These are phyloP conservation scores for Fusarium pseudoanthophilum DNA, from an alignment of 2,329 filamentous ascomycete genomes.

Conservation along the genomic window DNA sequence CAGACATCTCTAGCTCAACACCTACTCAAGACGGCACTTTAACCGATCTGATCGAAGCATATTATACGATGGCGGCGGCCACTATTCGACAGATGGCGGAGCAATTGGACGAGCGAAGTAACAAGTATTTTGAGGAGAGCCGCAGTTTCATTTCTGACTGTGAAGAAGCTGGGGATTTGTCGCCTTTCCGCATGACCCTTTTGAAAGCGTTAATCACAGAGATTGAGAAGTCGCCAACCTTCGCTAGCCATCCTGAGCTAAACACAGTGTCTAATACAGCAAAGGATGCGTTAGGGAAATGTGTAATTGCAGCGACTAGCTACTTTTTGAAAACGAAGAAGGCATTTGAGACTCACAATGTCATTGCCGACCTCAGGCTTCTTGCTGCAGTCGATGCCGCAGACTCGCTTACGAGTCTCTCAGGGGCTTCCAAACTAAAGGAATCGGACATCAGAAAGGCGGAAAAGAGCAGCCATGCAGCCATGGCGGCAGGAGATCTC, in stretches of 20 bases:
- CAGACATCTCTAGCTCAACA: slow-evolving; percentile 41
- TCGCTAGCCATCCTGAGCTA: slow-evolving; percentile 40
- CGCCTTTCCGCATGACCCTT: slow-evolving; percentile 50
- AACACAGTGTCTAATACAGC: slow-evolving; percentile 39
- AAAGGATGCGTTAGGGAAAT: slow-evolving; percentile 44
- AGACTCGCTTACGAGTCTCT: slow-evolving; percentile 35
- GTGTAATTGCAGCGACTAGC: slow-evolving; percentile 41
- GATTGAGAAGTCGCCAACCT: slow-evolving; percentile 44
- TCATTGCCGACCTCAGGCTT: slow-evolving; percentile 42
- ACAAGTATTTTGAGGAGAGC: slow-evolving; percentile 51
- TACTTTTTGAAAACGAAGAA: slow-evolving; percentile 48
- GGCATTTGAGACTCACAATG: slow-evolving; percentile 40
- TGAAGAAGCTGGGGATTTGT: slow-evolving; percentile 36
- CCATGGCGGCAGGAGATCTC: slow-evolving; percentile 51
- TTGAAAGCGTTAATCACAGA: slow-evolving; percentile 50
- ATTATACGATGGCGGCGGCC: slow-evolving; percentile 46
- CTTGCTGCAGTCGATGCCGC: slow-evolving; percentile 51
- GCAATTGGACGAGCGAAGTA: slow-evolving; percentile 56
- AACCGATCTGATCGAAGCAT: slow-evolving; percentile 50
- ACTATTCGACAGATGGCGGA: slow-evolving; percentile 58
- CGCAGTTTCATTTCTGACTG: slow-evolving; percentile 43
- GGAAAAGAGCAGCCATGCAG: slow-evolving; percentile 49
- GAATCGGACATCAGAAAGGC: slow-evolving; percentile 49
- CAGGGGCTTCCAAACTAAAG: slow-evolving; percentile 41
- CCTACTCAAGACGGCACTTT: slow-evolving; percentile 41